A percentile compares a stretch with the other conserved stretches of the same genome.
Conservation (phyloP, 2,329 filamentous ascomycete genomes). For the Phoma sp. region DNA sequence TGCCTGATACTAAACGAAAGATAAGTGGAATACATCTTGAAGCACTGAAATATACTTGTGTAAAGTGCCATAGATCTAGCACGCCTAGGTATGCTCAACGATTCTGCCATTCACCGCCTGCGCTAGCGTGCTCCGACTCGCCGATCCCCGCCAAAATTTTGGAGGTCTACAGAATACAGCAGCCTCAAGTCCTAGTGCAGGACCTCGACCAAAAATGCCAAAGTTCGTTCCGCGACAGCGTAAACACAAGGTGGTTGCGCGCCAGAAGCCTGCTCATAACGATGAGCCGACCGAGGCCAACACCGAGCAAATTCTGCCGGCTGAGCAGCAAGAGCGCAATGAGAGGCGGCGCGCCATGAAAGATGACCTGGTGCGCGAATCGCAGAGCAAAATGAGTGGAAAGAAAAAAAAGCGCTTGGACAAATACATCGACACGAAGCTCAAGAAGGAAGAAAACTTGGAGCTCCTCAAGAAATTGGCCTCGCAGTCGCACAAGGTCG, state of each 20-base stretch:
- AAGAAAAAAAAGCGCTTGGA: conserved; percentile 73
- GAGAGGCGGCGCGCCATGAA: conserved; percentile 59
- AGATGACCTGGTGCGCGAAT: conserved; percentile 60
- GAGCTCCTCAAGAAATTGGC: conserved; percentile 84
- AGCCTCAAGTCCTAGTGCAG: conserved; percentile 4
- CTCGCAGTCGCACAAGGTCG: conserved; percentile 68
- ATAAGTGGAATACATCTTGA: too few relatives aligned
- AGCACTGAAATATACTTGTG: too few relatives aligned
- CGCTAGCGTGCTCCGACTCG: conserved; percentile 13
- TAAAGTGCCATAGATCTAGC: too few relatives aligned
- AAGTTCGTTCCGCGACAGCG: conserved; percentile 60
- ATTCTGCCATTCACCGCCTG: conserved; percentile 29
- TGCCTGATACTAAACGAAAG: too few relatives aligned
- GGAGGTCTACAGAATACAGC: conserved; percentile 8
- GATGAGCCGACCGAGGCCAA: conserved; percentile 58
- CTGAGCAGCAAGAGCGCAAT: conserved; percentile 60
- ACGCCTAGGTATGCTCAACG: background rate
- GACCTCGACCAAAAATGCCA: conserved; percentile 35
- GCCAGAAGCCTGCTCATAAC: conserved; percentile 59
- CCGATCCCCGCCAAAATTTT: conserved; percentile 47
- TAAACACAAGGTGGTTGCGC: conserved; percentile 69
- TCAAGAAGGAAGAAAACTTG: conserved; percentile 91
- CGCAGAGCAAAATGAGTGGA: conserved; percentile 62
- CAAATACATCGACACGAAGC: conserved; percentile 83
- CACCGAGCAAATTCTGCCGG: conserved; percentile 54